phyloP scores from a whole-genome alignment of 2,329 filamentous ascomycete species.

The Cryphonectria parasitica region DNA sequence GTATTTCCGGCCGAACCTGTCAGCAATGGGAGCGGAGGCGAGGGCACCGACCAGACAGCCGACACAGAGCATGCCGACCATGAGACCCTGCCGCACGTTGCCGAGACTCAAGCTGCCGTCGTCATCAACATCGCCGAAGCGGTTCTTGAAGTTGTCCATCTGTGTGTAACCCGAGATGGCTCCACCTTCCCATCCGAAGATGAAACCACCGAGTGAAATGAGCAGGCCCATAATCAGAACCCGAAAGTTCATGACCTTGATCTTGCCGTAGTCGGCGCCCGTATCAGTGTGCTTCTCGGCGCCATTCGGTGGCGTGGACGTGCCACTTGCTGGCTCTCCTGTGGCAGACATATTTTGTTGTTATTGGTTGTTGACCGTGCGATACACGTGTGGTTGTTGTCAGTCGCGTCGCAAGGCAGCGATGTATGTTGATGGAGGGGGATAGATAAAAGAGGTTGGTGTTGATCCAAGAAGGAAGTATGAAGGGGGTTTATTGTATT shows the following conservation, averaged over 20 bases:
- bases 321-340: conserved; percentile 27
- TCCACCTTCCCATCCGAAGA: conserved; percentile 31
- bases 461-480: neutral
- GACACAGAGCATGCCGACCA: conserved; percentile 29
- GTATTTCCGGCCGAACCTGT: conserved; percentile 61
- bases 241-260: conserved; percentile 28
- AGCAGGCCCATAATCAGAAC: conserved; percentile 28
- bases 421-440: neutral
- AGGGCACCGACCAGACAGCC: conserved; percentile 50
- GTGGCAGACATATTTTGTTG: conserved; percentile 21
- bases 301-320: conserved; percentile 27
- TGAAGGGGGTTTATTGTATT: conserved; percentile 6
- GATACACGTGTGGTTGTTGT: conserved; percentile 13
- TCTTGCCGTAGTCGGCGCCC: conserved; percentile 25
- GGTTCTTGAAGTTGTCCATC: conserved; percentile 27
- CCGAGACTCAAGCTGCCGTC: conserved; percentile 20
- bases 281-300: conserved; percentile 16
- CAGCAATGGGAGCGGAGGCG: conserved; percentile 57
- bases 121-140: conserved; percentile 21
- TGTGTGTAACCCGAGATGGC: conserved; percentile 30
- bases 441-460: neutral
- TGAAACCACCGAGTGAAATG: conserved; percentile 29
- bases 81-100: conserved; percentile 27
- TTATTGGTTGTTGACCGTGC: conserved; percentile 11
- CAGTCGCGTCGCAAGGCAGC: conserved; percentile 18